Conservation (phyloP, 257 asterid genomes). For the Scutellaria barbata region DNA sequence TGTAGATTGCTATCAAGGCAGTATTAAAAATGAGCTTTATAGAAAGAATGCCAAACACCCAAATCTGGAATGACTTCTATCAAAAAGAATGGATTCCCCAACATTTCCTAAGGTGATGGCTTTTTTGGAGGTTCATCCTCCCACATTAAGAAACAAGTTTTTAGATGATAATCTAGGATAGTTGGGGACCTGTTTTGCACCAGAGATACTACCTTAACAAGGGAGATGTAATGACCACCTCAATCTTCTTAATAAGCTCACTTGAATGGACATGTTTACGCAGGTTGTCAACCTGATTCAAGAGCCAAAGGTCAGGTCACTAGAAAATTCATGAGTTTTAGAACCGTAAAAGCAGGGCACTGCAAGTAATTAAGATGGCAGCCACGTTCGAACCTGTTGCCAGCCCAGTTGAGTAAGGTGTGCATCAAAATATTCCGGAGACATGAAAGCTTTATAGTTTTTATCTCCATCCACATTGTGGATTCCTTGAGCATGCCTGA, state of each 20-base stretch:
- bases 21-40: background rate
- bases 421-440: constrained; percentile 89
- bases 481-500: constrained; percentile 96
- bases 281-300: constrained; percentile 82
- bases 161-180: constrained; percentile 23
- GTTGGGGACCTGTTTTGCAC: background rate
- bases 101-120: background rate
- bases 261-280: constrained; percentile 78
- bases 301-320: constrained; percentile 34
- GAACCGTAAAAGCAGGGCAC: constrained; percentile 7
- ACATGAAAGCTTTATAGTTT: constrained; percentile 74
- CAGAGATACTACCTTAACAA: constrained; percentile 62
- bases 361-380: constrained; percentile 19
- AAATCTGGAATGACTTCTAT: constrained; percentile 21
- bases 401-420: constrained; percentile 89
- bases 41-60: constrained; percentile 17
- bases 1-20: constrained; percentile 1
- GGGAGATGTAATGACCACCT: constrained; percentile 89
- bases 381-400: constrained; percentile 67
- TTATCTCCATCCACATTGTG: constrained; percentile 91
- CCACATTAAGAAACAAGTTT: background rate
- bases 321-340: constrained; percentile 14
- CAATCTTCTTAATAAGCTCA: constrained; percentile 79
- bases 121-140: background rate
- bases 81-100: background rate